A percentile compares a stretch with the other conserved stretches of the same genome.
These are phyloP conservation scores for Melanogaster broomeanus DNA, from an alignment of 768 basidiomycete genomes.

Conservation along the genomic window DNA sequence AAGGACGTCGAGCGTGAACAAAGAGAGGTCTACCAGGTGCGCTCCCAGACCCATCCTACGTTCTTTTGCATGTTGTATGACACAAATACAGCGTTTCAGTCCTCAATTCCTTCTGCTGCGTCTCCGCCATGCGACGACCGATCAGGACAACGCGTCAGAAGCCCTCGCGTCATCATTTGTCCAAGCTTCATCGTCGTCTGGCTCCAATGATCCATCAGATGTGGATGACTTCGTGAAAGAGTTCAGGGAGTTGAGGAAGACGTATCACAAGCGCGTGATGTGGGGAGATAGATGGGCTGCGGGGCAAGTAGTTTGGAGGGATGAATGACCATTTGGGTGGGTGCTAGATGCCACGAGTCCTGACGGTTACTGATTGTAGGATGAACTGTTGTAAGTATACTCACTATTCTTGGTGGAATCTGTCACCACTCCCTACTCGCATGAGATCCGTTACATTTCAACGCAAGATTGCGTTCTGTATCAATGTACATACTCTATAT, in stretches of 20 bases:
- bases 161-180: constrained; percentile 82
- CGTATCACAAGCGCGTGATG: constrained; percentile 91
- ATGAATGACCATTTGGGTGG: constrained; percentile 38
- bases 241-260: constrained; percentile 84
- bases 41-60: constrained; percentile 7
- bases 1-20: constrained; percentile 88
- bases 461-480: neutral
- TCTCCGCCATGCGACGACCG: constrained; percentile 82
- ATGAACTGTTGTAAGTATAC: neutral
- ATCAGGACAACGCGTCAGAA: constrained; percentile 90
- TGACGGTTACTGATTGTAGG: no score
- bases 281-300: constrained; percentile 88
- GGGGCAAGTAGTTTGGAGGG: constrained; percentile 85
- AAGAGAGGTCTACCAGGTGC: constrained; percentile 83
- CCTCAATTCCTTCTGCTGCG: constrained; percentile 89
- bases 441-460: neutral
- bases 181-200: constrained; percentile 48
- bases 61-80: constrained; percentile 12
- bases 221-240: constrained; percentile 87
- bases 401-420: neutral
- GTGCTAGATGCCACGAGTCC: neutral
- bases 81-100: constrained; percentile 64
- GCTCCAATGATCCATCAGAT: constrained; percentile 39
- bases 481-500: neutral
- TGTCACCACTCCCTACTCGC: neutral